A percentile compares a stretch with the other conserved stretches of the same genome.
Conservation (phyloP, 108 stramenopile genomes). For the Parmales sp. region DNA sequence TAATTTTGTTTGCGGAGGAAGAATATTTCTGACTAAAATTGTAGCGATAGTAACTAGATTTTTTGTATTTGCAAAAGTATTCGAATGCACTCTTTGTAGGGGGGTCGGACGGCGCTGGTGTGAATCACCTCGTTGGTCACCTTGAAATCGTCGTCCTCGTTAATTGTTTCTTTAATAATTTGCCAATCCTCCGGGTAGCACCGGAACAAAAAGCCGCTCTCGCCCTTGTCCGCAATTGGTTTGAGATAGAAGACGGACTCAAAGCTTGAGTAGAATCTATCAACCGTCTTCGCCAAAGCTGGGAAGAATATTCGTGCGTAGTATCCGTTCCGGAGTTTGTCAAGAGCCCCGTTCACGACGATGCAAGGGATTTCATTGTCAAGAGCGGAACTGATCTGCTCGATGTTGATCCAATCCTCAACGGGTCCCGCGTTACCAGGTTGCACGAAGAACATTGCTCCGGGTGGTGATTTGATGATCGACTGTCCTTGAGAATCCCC, state of each 20-base stretch:
- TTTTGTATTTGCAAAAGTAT: too few species aligned
- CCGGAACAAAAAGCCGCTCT: slow-evolving; percentile 51
- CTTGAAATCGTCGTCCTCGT: not conserved
- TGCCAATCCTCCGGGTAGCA: slow-evolving; percentile 11
- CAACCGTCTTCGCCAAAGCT: slow-evolving; percentile 53
- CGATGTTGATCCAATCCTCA: slow-evolving; percentile 78
- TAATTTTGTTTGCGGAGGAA: not conserved
- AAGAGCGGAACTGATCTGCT: slow-evolving; percentile 28
- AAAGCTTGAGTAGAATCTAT: slow-evolving; percentile 56
- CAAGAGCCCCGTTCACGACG: slow-evolving; percentile 71
- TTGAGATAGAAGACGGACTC: slow-evolving; percentile 55
- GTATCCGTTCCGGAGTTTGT: slow-evolving; percentile 73
- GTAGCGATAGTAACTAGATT: too few species aligned
- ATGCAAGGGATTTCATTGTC: slow-evolving; percentile 25
- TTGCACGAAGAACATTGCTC: slow-evolving; percentile 48
- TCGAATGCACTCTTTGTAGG: not conserved
- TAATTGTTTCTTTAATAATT: too few species aligned
- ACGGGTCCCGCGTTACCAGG: slow-evolving; percentile 79
- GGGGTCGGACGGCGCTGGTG: not conserved
- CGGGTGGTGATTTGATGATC: not conserved
- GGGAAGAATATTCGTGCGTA: slow-evolving; percentile 70
- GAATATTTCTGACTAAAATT: too few species aligned
- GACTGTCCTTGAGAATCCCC: too few species aligned
- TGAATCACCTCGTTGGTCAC: not conserved
- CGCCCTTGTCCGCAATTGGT: slow-evolving; percentile 63